Evolutionary conservation across 169 alveolate genomes (phyloP), one percentile per base, ranked within the genome.

Genomic region (Eimeria mitis): DNA sequence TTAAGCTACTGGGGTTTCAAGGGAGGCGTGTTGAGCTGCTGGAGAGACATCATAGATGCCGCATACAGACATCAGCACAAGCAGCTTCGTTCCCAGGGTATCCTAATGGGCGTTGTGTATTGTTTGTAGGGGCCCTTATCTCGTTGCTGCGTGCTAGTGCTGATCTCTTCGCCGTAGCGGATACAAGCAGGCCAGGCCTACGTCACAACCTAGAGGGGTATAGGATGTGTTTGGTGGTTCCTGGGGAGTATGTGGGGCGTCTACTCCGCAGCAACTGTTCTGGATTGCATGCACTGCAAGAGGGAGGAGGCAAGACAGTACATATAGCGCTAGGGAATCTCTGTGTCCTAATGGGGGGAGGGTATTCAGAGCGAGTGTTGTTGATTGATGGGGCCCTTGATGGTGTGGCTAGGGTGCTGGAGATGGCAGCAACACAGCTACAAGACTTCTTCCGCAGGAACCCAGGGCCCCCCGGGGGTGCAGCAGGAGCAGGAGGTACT

Each of bases 91-190:
- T 90, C 28, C 95, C 95, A 2, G 95, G 95, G 14, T 90, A 59
- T n/a, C 95, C 95, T 25, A 90, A 90, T 40, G 95, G 95, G 28
- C 95, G 95, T 1, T 90, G 95, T 70, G 95, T 90, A 13, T 49
- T 90, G 34, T 90, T 90, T 40, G 70, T 81, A 19, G 95, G 95
- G 42, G 78, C 90, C 65, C 83, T 90, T 6, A 34, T 63, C 0
- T 73, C 90, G 54, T 34, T 90, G 54, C 54, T 90, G 54, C 78
- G 95, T 4, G 95, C 95, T 11, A 73, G 95, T 42, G 89, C 95
- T 23, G 95, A 90, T n/a, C 87, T 90, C 31, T 90, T 73, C 34
- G 95, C 95, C 0, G 95, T 90, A 0, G 95, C 87, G 2, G 95
- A 90, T 83, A 90, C 95, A 49, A 73, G 89, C 54, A 90, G 90